A percentile compares a stretch with the other conserved stretches of the same genome.
These are phyloP conservation scores for Shiraia sp. DNA, from an alignment of 2,329 filamentous ascomycete genomes.

Conservation along the genomic window DNA sequence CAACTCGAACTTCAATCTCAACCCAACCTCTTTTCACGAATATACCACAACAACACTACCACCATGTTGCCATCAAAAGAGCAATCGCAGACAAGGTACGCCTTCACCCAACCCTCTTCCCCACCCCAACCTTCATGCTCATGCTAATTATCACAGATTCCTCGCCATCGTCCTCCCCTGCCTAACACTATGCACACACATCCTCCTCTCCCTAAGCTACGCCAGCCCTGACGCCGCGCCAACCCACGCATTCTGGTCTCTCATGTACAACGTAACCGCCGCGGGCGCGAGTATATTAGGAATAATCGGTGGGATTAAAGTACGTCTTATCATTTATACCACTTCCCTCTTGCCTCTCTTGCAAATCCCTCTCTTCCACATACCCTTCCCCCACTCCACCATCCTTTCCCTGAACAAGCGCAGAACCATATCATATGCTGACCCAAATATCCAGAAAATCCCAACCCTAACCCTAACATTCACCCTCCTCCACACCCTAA, in stretches of 20 bases:
- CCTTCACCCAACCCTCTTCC: background rate
- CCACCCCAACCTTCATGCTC: background rate
- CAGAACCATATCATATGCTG: too few species aligned
- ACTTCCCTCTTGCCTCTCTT: too few species aligned
- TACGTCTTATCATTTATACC: conserved; percentile 30
- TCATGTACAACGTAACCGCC: conserved; percentile 47
- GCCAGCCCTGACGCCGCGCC: conserved; percentile 27
- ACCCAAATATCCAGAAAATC: too few species aligned
- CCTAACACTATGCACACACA: conserved; percentile 31
- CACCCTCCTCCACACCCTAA: conserved; percentile 28
- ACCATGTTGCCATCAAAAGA: too few species aligned
- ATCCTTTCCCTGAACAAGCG: too few species aligned
- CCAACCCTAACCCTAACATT: conserved; percentile 31
- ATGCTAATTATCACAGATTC: conserved; percentile 21
- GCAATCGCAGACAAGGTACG: conserved; percentile 7
- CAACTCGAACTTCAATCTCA: too few species aligned
- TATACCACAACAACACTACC: too few species aligned
- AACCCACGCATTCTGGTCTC: conserved; percentile 36
- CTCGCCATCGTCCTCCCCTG: conserved; percentile 32
- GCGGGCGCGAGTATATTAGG: conserved; percentile 47
- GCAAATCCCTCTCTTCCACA: too few species aligned
- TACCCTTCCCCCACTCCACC: too few species aligned
- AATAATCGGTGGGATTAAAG: conserved; percentile 49
- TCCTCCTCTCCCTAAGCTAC: conserved; percentile 28
- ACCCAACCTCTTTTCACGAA: too few species aligned